These are phyloP conservation scores for Neoboletus magnificus DNA, from an alignment of 768 basidiomycete species.

Conservation along the genomic window DNA sequence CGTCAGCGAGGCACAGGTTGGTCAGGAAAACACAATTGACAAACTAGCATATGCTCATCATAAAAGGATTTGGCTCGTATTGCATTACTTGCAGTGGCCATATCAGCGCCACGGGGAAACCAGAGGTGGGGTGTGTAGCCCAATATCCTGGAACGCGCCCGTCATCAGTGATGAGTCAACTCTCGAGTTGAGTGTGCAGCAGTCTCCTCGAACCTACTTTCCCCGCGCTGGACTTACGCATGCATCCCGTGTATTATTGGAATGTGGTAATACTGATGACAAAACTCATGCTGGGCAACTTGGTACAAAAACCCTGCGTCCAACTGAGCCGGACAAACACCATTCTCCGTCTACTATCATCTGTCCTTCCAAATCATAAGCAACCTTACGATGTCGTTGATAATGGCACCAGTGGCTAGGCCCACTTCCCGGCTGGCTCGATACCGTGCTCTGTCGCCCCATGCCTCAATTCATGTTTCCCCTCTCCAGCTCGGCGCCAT, in stretches of 20 bases:
- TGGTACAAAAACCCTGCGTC: too few relatives aligned
- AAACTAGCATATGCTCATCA: background rate
- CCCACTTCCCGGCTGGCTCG: slow-evolving; percentile 17
- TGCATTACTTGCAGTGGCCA: too few relatives aligned
- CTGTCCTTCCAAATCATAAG: too few relatives aligned
- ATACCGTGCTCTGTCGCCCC: background rate
- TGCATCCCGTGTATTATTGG: too few relatives aligned
- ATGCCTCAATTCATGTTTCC: background rate
- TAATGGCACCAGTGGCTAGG: slow-evolving; percentile 15
- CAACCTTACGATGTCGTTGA: background rate
- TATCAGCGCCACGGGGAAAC: too few relatives aligned
- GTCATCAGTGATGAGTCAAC: background rate
- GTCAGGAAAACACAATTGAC: background rate
- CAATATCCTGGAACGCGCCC: background rate
- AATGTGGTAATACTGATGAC: too few relatives aligned
- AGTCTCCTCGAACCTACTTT: background rate
- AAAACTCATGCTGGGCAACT: too few relatives aligned
- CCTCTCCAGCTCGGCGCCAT: background rate
- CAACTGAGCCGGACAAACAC: background rate
- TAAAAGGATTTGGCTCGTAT: background rate
- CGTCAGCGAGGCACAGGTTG: background rate
- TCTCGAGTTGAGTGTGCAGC: background rate
- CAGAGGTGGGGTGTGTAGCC: too few relatives aligned
- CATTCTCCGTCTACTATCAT: background rate
- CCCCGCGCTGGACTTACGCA: too few relatives aligned